Conservation (phyloP, 305 asterid genomes). For the Withania somnifera region DNA sequence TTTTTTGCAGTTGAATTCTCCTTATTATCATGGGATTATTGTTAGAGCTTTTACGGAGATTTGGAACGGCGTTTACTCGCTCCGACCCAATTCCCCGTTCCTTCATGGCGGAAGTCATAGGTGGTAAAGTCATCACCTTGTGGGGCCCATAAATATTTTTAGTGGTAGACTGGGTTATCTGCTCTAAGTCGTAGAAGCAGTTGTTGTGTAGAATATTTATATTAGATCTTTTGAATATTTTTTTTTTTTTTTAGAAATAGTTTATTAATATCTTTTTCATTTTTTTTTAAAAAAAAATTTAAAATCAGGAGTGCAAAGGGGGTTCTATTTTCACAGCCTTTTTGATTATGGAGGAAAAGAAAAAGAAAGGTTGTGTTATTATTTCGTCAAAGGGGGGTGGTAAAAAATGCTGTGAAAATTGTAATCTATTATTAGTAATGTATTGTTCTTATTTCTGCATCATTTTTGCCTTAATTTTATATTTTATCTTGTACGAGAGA, state of each 20-base stretch:
- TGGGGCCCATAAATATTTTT: no score
- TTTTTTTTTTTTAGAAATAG: no score
- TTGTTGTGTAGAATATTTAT: no score
- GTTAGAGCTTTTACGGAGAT: conserved; percentile 79
- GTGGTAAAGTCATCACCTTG: no score
- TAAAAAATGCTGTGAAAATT: conserved; percentile 49
- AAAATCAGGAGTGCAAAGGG: not conserved
- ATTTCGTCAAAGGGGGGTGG: no score
- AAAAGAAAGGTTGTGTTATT: not conserved
- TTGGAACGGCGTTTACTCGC: conserved; percentile 62
- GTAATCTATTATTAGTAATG: conserved; percentile 7
- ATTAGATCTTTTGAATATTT: no score
- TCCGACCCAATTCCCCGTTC: not conserved
- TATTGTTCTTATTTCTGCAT: not conserved
- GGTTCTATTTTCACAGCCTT: conserved; percentile 59
- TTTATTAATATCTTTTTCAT: no score
- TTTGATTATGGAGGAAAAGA: not conserved
- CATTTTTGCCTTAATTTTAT: no score
- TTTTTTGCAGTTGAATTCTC: conserved; percentile 74
- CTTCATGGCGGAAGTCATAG: conserved; percentile 9
- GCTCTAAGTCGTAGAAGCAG: no score
- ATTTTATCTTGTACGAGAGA: no score
- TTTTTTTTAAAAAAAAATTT: no score
- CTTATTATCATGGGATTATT: conserved; percentile 63
- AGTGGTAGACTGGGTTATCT: no score